These are phyloP conservation scores for Eucalyptus curtisii DNA, from an alignment of 345 rosid species.

Conservation along the genomic window DNA sequence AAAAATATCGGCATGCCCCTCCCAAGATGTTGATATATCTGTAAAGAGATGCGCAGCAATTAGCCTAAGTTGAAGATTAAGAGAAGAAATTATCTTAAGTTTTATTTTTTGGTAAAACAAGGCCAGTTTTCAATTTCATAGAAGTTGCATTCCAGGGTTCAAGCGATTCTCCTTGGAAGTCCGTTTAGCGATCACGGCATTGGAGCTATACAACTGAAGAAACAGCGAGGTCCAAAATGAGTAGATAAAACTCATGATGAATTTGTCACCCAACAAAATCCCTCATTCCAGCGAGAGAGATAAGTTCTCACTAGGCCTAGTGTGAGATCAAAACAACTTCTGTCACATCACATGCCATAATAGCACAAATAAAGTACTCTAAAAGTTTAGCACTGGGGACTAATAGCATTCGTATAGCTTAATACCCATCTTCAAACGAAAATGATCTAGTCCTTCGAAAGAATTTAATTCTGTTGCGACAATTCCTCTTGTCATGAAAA, in stretches of 20 bases:
- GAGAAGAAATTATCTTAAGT: not conserved
- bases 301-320: not conserved
- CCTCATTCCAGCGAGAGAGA: not conserved
- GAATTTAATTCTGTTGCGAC: constrained; percentile 32
- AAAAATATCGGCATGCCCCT: not conserved
- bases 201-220: not conserved
- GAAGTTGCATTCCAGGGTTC: not conserved
- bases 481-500: constrained; percentile 59
- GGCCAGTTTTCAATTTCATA: not conserved
- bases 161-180: not conserved
- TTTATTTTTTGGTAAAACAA: not conserved
- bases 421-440: constrained; percentile 29
- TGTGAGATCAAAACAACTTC: not conserved
- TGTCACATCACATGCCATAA: not conserved
- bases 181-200: not conserved
- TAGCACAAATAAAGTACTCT: not conserved
- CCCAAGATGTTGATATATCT: not conserved
- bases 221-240: not conserved
- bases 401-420: constrained; percentile 32
- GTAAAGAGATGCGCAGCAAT: not conserved
- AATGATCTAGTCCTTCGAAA: constrained; percentile 34
- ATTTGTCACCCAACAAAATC: not conserved
- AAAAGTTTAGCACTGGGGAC: not conserved
- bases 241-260: not conserved
- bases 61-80: not conserved